Evolutionary conservation across 2,329 filamentous ascomycete species (phyloP).

Genomic region (Canariomyces notabilis): DNA sequence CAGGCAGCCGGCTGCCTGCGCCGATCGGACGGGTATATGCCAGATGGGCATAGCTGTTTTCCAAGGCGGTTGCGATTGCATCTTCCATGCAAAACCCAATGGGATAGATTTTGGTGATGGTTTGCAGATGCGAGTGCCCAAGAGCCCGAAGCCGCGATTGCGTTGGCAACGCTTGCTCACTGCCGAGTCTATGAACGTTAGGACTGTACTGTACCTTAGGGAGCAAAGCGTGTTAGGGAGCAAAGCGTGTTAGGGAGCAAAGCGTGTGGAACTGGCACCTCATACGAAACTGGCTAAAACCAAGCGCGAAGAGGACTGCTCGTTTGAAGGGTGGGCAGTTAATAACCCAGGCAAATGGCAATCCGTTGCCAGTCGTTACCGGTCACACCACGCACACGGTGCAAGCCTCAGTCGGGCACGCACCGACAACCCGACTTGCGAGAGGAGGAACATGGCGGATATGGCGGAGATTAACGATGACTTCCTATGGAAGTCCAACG

Average conservation of each 20-base stretch:
- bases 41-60: background rate
- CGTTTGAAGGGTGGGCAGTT: background rate
- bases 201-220: no score
- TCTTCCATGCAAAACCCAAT: no score
- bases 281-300: background rate
- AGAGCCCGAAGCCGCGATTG: background rate
- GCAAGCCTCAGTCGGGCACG: background rate
- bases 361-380: background rate
- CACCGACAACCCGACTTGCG: no score
- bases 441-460: no score
- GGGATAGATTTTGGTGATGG: background rate
- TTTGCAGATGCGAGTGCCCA: background rate
- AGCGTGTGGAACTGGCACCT: background rate
- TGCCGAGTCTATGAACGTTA: background rate
- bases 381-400: background rate
- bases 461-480: no score
- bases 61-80: no score
- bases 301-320: background rate
- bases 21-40: background rate
- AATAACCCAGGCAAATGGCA: background rate
- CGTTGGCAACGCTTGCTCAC: background rate
- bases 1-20: background rate
- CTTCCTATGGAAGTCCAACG: no score
- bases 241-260: no score
- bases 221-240: no score